Evolutionary conservation across 192 early-diverging fungal genomes (phyloP).

Genomic region (Podila minutissima): DNA sequence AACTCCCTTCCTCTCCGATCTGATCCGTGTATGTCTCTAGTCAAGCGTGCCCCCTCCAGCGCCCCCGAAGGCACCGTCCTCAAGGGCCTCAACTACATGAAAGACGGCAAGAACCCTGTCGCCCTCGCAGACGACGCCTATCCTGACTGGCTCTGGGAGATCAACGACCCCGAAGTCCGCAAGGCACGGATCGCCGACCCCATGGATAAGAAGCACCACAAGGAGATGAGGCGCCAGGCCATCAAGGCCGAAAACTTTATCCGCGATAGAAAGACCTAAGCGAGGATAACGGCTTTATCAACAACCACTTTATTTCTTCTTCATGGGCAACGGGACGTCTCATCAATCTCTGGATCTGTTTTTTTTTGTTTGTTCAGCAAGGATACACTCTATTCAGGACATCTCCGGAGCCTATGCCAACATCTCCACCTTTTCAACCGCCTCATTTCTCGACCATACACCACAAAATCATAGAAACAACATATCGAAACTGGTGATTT

Average conservation of each 20-base stretch:
- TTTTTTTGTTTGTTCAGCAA: too few relatives aligned
- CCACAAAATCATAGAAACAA: too few relatives aligned
- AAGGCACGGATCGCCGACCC: constrained; percentile 59
- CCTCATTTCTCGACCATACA: too few relatives aligned
- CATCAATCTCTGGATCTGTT: too few relatives aligned
- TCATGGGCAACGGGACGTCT: background rate
- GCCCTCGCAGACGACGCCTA: constrained; percentile 88
- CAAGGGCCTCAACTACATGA: constrained; percentile 88
- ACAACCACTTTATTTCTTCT: background rate
- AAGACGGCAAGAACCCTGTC: constrained; percentile 85
- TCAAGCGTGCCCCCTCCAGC: constrained; percentile 60
- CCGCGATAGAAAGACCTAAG: constrained; percentile 78
- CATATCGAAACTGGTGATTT: too few relatives aligned
- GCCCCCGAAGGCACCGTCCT: constrained; percentile 80
- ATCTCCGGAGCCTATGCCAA: too few relatives aligned
- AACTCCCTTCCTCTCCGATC: background rate
- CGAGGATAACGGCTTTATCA: background rate
- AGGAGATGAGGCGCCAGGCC: constrained; percentile 64
- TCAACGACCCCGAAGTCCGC: constrained; percentile 68
- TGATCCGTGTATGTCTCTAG: constrained; percentile 4
- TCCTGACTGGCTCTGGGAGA: constrained; percentile 94
- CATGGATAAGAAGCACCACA: constrained; percentile 65
- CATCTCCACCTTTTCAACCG: too few relatives aligned
- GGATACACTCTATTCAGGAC: too few relatives aligned
- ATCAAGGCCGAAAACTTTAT: constrained; percentile 82